These are phyloP conservation scores for Sanghuangporus baumii DNA, from an alignment of 1,284 basidiomycete genomes.

Conservation along the genomic window DNA sequence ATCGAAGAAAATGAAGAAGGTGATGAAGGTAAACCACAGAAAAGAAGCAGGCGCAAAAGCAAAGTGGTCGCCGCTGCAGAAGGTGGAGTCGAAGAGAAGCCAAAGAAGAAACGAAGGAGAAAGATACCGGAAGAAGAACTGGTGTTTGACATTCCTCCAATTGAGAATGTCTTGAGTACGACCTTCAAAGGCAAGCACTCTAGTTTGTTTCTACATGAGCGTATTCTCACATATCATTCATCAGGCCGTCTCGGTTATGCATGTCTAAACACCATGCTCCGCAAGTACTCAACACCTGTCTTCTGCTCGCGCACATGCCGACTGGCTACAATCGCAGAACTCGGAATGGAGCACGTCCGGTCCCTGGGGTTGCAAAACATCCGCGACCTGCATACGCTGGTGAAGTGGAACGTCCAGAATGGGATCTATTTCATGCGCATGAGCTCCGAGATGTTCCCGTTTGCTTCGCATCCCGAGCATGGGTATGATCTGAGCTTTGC, in stretches of 20 bases:
- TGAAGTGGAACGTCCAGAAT: constrained; percentile 84
- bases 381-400: constrained; percentile 64
- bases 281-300: constrained; percentile 61
- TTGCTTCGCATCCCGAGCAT: constrained; percentile 75
- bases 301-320: constrained; percentile 74
- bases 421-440: constrained; percentile 77
- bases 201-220: constrained; percentile 12
- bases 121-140: constrained; percentile 48
- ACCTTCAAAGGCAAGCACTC: constrained; percentile 53
- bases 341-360: constrained; percentile 14
- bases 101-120: constrained; percentile 33
- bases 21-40: background rate
- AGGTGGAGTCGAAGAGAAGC: constrained; percentile 19
- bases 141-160: constrained; percentile 68
- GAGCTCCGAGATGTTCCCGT: constrained; percentile 90
- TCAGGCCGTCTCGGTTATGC: constrained; percentile 71
- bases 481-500: constrained; percentile 79
- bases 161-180: constrained; percentile 49
- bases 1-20: constrained; percentile 1
- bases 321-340: constrained; percentile 26
- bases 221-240: constrained; percentile 10
- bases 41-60: background rate
- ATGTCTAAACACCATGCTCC: constrained; percentile 79
- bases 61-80: background rate
- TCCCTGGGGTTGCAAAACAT: constrained; percentile 67